Evolutionary conservation across 2,329 filamentous ascomycete species (phyloP), one percentile per base, ranked within the genome.

Genomic region (Pestalotiopsis sp.): DNA sequence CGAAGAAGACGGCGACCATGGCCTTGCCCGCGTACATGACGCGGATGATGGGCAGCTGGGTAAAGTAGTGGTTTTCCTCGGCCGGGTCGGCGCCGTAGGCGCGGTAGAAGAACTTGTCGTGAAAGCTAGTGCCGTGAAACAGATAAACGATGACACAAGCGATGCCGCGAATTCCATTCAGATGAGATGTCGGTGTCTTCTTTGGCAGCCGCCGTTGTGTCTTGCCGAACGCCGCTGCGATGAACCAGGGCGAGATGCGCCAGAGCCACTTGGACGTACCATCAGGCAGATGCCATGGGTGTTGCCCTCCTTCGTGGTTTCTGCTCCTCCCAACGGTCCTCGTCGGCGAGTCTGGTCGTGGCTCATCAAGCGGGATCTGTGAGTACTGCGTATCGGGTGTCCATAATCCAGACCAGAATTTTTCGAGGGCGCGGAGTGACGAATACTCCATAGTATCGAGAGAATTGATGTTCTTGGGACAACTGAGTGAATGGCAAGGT

Each of bases 1-100:
- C 66, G 59, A 68, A 68, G 59, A 68, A 68, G 9, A 68, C 27
- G 27, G 58, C 45, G 4, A 63, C 66, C 66, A 68, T 68, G 56
- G 59, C 59, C 27, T 64, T 58, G n/a, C 66, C 66, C 3, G 52
- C 60, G 14, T 52, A 57, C 12, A 68, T 63, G 49, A 64, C 38
- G 3, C 59, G 39, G 17, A 68, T 12, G 13, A 68, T 64, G 14
- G 64, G 64, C 38, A 66, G 45, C 27, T 60, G 52, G 4, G 25
- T 41, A 27, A 66, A 20, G n/a, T 25, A 14, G n/a, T 31, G 63
- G 17, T 66, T 60, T 20, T 63, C 23, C n/a, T 36, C 41, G 20
- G 41, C 45, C 17, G 39, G 58, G 9, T 64, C 41, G 12, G 27
- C 27, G 9, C 60, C 66, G 41, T 57, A 68, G 12, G 66, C 13